Evolutionary conservation across 345 rosid genomes (phyloP).

Genomic region (Rhizophora mangle): DNA sequence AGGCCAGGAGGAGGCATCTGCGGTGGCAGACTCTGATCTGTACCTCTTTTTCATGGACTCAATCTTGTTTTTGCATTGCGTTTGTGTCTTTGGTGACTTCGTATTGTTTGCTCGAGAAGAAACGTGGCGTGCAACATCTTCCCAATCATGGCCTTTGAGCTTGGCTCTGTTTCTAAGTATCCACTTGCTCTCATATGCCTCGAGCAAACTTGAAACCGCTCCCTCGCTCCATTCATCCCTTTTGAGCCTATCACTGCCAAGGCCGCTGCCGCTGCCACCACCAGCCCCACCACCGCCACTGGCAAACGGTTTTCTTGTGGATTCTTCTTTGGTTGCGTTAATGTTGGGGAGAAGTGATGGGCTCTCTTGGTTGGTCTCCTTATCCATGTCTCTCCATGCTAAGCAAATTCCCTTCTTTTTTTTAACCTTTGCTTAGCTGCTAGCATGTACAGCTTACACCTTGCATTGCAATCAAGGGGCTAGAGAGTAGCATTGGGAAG

Average conservation of each 20-base stretch:
- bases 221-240: slow-evolving; percentile 99
- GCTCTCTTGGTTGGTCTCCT: slow-evolving; percentile 42
- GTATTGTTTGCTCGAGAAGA: slow-evolving; percentile 61
- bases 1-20: slow-evolving; percentile 87
- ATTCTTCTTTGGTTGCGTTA: slow-evolving; percentile 25
- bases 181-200: slow-evolving; percentile 91
- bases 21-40: slow-evolving; percentile 74
- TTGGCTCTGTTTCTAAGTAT: slow-evolving; percentile 83
- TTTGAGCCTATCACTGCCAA: slow-evolving; percentile 60
- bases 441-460: slow-evolving; percentile 15
- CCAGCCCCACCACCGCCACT: slow-evolving; percentile 11
- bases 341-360: slow-evolving; percentile 40
- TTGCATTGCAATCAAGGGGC: neutral
- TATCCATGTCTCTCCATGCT: slow-evolving; percentile 66
- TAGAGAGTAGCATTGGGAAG: slow-evolving; percentile 26
- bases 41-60: slow-evolving; percentile 98
- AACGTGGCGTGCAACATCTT: slow-evolving; percentile 75
- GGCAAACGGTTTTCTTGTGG: slow-evolving; percentile 31
- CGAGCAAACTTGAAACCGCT: slow-evolving; percentile 83
- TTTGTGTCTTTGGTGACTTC: slow-evolving; percentile 81
- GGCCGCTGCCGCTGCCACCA: slow-evolving; percentile 23
- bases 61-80: slow-evolving; percentile 98
- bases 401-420: neutral
- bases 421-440: slow-evolving; percentile 28
- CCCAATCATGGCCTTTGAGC: slow-evolving; percentile 98